Percentiles rank a stretch among this genome's conserved stretches.
These are phyloP conservation scores for Daldinia decipiens DNA, from an alignment of 495 filamentous ascomycete genomes.

Conservation along the genomic window DNA sequence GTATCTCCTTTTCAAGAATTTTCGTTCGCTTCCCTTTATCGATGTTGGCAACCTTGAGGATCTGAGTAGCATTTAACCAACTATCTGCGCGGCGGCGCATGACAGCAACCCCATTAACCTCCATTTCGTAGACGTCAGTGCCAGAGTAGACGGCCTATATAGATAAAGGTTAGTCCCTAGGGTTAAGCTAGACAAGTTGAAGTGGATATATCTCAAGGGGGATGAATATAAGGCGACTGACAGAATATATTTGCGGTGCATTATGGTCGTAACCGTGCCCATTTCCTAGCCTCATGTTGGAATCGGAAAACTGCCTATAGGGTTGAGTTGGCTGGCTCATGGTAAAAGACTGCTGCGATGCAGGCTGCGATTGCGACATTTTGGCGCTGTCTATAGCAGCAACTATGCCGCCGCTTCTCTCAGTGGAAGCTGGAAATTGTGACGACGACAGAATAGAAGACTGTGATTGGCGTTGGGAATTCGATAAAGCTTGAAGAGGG, in stretches of 20 bases:
- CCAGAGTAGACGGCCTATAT: constrained; percentile 91
- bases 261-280: constrained; percentile 61
- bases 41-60: constrained; percentile 93
- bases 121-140: constrained; percentile 96
- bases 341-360: constrained; percentile 61
- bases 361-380: constrained; percentile 59
- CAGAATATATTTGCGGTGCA: constrained; percentile 81
- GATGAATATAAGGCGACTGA: constrained; percentile 50
- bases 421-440: constrained; percentile 54
- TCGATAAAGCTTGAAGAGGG: constrained; percentile 4
- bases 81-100: constrained; percentile 94
- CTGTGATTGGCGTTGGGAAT: constrained; percentile 29
- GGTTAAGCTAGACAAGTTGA: constrained; percentile 5
- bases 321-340: constrained; percentile 55
- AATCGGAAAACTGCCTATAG: constrained; percentile 53
- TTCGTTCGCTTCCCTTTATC: constrained; percentile 98
- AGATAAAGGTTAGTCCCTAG: constrained; percentile 28
- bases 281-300: constrained; percentile 54
- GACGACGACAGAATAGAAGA: constrained; percentile 23
- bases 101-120: constrained; percentile 87
- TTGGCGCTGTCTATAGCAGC: constrained; percentile 47
- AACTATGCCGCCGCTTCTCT: constrained; percentile 57
- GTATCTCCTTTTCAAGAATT: constrained; percentile 96
- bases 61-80: constrained; percentile 95
- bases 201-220: neutral